Conservation (phyloP, 2,329 filamentous ascomycete species). For the Penicillium digitatum region DNA sequence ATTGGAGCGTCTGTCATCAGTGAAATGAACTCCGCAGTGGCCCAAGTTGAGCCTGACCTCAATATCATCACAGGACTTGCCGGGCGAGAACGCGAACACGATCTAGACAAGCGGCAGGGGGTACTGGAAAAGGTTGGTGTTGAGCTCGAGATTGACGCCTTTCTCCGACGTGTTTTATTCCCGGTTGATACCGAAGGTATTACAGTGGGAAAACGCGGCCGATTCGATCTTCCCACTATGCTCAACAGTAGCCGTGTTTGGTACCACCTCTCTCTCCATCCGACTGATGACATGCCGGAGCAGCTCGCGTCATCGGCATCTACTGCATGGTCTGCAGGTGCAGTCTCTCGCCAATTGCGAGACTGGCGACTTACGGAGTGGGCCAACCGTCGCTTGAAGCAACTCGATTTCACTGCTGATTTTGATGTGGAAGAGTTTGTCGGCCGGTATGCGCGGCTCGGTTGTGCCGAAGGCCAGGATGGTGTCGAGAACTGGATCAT, state of each 20-base stretch:
- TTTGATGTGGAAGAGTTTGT: conserved; percentile 93
- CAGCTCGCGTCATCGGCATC: conserved; percentile 63
- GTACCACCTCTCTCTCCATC: conserved; percentile 91
- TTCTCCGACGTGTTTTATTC: conserved; percentile 76
- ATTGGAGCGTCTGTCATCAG: conserved; percentile 77
- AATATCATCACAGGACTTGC: conserved; percentile 66
- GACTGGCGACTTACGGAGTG: conserved; percentile 93
- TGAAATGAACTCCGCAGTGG: conserved; percentile 80
- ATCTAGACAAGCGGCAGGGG: conserved; percentile 75
- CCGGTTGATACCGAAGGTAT: conserved; percentile 75
- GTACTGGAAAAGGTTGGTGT: conserved; percentile 81
- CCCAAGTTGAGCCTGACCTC: conserved; percentile 72
- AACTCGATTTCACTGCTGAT: conserved; percentile 92
- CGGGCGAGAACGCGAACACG: conserved; percentile 69
- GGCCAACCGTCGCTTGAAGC: conserved; percentile 88
- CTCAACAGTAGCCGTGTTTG: conserved; percentile 84
- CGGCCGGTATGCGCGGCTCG: conserved; percentile 73
- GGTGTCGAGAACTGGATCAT: conserved; percentile 92
- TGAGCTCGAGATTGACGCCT: conserved; percentile 77
- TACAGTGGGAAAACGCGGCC: conserved; percentile 69
- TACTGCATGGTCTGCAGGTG: conserved; percentile 89
- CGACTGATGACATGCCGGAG: conserved; percentile 78
- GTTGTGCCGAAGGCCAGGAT: conserved; percentile 84
- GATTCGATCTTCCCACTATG: conserved; percentile 70
- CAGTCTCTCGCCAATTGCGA: conserved; percentile 86